Base-by-base conservation (phyloP, 495 filamentous ascomycete genomes). In the Saxophila tyrrhenica region DNA sequence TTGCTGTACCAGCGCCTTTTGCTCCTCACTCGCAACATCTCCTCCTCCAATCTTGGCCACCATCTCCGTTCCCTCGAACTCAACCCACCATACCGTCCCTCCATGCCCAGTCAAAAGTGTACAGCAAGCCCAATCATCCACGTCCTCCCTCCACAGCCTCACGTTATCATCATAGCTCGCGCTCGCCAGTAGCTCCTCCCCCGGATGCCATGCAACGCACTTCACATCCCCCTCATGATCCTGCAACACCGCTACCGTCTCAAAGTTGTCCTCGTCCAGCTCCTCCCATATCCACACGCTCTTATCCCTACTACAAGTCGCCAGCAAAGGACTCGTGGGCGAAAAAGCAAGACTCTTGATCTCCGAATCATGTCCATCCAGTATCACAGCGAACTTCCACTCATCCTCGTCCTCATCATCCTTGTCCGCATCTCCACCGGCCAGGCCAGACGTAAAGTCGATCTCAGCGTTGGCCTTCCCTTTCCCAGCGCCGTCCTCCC, bases 241-340 rank as follows among this genome's bases (percentile, higher is more conserved):
- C 68, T 83, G 84, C 68, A 96, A 75, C 52, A 98, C 91, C 0
- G 91, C 91, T 5, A 96, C 79, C 7, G 92, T 96, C 78, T 98
- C 92, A 65, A 86, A 96, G 57, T 95, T 90, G 64, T 95, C 91
- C 24, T 91, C 89, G 7, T 80, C 86, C 2, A 97, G 76, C 64
- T 95, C 90, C 68, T 98, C 92, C 92, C 92, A 98, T 48, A 98
- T 85, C 92, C 92, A 98, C n/a, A 98, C 86, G 21, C 79, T 84
- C 71, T 96, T 96, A 67, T 98, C 92, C 11, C 92, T 76, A 21
- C 79, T 83, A 64, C 89, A 97, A 0, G 90, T 95, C 5, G 92
- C 92, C 2, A 98, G 78, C 52, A 84, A 79, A 3, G 54, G 59
- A 0, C 89, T 88, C 0, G 81, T 83, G 0, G 88, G 78, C 1